Conservation (phyloP, 192 early-diverging fungal genomes). For the Bifiguratus adelaidae region DNA sequence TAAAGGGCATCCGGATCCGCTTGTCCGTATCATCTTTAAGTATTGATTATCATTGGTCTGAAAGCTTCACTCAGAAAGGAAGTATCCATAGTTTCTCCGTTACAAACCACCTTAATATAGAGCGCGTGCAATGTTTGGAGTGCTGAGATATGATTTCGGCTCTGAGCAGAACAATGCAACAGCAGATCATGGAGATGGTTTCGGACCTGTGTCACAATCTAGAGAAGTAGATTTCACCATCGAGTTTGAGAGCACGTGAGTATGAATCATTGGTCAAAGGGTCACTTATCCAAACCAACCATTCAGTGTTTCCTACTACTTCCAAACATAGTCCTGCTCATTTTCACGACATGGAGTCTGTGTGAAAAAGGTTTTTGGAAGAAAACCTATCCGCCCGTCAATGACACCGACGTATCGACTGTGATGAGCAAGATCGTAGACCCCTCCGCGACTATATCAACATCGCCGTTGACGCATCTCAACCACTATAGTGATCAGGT, state of each 20-base stretch:
- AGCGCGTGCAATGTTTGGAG: too few relatives aligned
- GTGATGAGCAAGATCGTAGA: background rate
- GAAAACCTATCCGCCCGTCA: background rate
- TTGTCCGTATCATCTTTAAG: too few relatives aligned
- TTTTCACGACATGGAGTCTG: background rate
- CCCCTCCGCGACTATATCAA: too few relatives aligned
- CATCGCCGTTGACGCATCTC: background rate
- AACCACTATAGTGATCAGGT: background rate
- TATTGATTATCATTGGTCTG: too few relatives aligned
- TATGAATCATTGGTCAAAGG: background rate
- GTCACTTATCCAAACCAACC: background rate
- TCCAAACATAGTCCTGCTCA: background rate
- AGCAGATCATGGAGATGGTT: too few relatives aligned
- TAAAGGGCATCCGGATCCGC: too few relatives aligned
- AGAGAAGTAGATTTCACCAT: conserved; percentile 1
- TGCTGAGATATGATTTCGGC: too few relatives aligned
- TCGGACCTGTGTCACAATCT: background rate
- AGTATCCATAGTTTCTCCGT: too few relatives aligned
- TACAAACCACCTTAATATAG: too few relatives aligned
- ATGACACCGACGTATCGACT: background rate
- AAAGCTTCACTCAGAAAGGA: too few relatives aligned
- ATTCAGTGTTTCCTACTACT: background rate
- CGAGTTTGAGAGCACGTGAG: conserved; percentile 1
- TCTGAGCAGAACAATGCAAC: too few relatives aligned
- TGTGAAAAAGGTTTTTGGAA: background rate